Percentiles rank a stretch among this genome's conserved stretches.
Conservation (phyloP, 2,329 filamentous ascomycete species). For the Phialocephala sp. region DNA sequence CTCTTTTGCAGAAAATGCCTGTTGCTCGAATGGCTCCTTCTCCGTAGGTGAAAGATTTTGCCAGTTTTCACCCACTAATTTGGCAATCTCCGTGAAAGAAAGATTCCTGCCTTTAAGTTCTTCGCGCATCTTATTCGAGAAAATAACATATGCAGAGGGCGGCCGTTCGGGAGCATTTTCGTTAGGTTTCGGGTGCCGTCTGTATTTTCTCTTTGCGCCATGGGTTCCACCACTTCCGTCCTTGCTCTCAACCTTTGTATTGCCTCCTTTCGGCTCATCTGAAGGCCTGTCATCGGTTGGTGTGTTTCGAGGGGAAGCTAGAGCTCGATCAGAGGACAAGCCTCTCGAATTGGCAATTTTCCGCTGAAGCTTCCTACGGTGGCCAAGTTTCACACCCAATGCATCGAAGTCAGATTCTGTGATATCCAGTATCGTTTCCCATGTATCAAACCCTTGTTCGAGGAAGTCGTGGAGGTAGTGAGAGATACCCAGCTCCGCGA, state of each 20-base stretch:
- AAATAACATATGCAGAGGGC: constrained; percentile 83
- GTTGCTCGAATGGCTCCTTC: constrained; percentile 74
- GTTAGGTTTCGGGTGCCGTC: constrained; percentile 80
- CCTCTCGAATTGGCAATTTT: constrained; percentile 78
- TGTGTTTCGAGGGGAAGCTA: constrained; percentile 48
- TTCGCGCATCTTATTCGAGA: constrained; percentile 84
- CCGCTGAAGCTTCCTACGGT: constrained; percentile 84
- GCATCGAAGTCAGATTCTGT: constrained; percentile 82
- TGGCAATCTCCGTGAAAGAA: constrained; percentile 83
- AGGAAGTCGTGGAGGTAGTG: constrained; percentile 77
- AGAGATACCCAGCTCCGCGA: constrained; percentile 77
- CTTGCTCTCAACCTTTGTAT: constrained; percentile 49
- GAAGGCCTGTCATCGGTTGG: constrained; percentile 62
- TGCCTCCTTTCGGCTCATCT: constrained; percentile 59
- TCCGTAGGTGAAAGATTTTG: constrained; percentile 70
- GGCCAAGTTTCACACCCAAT: constrained; percentile 79
- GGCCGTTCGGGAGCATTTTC: constrained; percentile 81
- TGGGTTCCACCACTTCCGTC: constrained; percentile 51
- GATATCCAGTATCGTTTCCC: constrained; percentile 84
- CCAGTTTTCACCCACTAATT: constrained; percentile 82
- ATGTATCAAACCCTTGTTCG: constrained; percentile 83
- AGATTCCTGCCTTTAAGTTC: constrained; percentile 77
- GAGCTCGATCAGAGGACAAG: constrained; percentile 48
- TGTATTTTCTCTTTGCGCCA: constrained; percentile 72
- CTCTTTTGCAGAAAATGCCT: constrained; percentile 76